Percentiles rank a stretch among this genome's conserved stretches.
phyloP scores from a whole-genome alignment of 192 early-diverging fungal genomes.

The Backusella tuberculispora region DNA sequence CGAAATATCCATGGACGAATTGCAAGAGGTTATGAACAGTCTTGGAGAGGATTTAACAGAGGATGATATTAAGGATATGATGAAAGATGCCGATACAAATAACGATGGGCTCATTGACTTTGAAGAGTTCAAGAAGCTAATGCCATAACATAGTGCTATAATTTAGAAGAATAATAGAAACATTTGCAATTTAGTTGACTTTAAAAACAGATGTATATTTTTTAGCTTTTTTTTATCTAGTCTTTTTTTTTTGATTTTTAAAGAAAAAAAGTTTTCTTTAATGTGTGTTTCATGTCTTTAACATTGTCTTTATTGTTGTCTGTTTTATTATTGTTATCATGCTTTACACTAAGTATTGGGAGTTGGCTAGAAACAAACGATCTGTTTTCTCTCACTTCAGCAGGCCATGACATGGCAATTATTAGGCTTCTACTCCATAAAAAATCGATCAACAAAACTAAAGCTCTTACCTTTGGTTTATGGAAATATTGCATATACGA shows the following conservation, averaged over 20 bases:
- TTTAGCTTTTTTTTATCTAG: constrained; percentile 8
- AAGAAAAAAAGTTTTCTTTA: neutral
- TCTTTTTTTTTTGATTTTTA: constrained; percentile 10
- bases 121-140: constrained; percentile 42
- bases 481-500: constrained; percentile 19
- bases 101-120: constrained; percentile 42
- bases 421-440: constrained; percentile 1
- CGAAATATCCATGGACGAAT: constrained; percentile 29
- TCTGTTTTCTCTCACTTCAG: neutral
- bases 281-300: constrained; percentile 18
- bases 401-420: constrained; percentile 5
- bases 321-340: constrained; percentile 21
- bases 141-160: constrained; percentile 6
- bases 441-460: neutral
- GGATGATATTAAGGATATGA: constrained; percentile 39
- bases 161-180: neutral
- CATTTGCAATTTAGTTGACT: neutral
- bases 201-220: neutral
- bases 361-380: constrained; percentile 22
- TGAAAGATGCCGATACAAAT: constrained; percentile 38
- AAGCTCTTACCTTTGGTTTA: constrained; percentile 17
- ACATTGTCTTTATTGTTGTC: constrained; percentile 6
- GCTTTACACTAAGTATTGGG: neutral
- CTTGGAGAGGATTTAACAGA: constrained; percentile 30
- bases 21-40: constrained; percentile 30